Conservation (phyloP, 1,284 basidiomycete species). For the Apiotrichum brassicae region DNA sequence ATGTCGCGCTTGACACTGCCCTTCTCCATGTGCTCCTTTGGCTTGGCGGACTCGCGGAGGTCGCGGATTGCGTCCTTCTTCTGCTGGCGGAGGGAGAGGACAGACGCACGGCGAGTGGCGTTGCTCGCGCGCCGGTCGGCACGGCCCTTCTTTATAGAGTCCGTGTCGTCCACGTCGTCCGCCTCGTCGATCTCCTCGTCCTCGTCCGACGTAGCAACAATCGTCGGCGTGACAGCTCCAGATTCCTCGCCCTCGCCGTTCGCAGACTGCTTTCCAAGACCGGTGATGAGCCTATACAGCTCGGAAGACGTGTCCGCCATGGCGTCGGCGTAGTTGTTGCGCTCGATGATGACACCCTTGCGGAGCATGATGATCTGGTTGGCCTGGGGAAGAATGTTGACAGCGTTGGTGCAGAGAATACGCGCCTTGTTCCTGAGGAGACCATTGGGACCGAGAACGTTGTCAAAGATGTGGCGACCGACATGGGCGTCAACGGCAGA, state of each 20-base stretch:
- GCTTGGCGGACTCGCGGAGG: slow-evolving; percentile 45
- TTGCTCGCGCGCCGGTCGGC: slow-evolving; percentile 30
- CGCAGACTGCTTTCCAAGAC: slow-evolving; percentile 49
- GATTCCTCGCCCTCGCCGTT: slow-evolving; percentile 47
- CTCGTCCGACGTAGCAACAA: slow-evolving; percentile 23
- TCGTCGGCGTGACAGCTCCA: slow-evolving; percentile 45
- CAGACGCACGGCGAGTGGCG: slow-evolving; percentile 38
- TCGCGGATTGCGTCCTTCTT: slow-evolving; percentile 45
- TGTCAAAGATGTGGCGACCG: slow-evolving; percentile 60
- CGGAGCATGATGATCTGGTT: slow-evolving; percentile 75
- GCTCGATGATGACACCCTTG: slow-evolving; percentile 76
- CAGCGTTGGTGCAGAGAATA: slow-evolving; percentile 77
- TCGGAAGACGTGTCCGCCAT: slow-evolving; percentile 62
- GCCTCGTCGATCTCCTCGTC: slow-evolving; percentile 32
- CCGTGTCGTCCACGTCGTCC: slow-evolving; percentile 29
- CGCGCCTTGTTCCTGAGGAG: slow-evolving; percentile 78
- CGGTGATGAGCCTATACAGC: slow-evolving; percentile 66
- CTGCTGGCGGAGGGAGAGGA: slow-evolving; percentile 41
- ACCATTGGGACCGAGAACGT: slow-evolving; percentile 83
- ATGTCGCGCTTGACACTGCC: slow-evolving; percentile 73
- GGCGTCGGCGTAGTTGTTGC: slow-evolving; percentile 61
- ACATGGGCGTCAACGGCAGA: slow-evolving; percentile 63
- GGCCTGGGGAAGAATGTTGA: slow-evolving; percentile 73
- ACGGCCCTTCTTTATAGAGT: slow-evolving; percentile 29
- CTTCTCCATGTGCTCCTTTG: slow-evolving; percentile 74